Percentiles rank a stretch among this genome's conserved stretches.
Conservation (phyloP, 1,139 yeast species). For the Eremothecium gossypii region DNA sequence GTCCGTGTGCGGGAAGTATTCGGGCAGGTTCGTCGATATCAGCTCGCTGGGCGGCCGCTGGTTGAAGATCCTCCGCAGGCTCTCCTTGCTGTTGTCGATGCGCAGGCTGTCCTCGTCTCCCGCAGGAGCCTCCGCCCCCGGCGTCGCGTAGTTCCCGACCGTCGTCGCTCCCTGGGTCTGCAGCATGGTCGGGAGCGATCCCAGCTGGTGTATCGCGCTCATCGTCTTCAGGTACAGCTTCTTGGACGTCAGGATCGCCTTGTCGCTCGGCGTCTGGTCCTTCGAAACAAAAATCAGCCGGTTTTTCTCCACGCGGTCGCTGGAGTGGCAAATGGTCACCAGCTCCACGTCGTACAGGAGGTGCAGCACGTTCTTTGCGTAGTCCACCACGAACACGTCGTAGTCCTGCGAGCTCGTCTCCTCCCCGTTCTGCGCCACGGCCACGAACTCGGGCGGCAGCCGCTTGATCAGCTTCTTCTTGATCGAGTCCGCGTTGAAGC, state of each 20-base stretch:
- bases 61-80: conserved; percentile 56
- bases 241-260: conserved; percentile 60
- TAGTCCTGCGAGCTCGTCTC: conserved; percentile 37
- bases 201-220: conserved; percentile 15
- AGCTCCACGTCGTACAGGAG: conserved; percentile 68
- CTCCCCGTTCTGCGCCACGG: conserved; percentile 30
- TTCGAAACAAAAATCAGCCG: conserved; percentile 63
- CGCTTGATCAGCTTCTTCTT: conserved; percentile 61
- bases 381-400: conserved; percentile 41
- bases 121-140: neutral
- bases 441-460: conserved; percentile 33
- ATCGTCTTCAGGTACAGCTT: conserved; percentile 29
- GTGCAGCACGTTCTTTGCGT: conserved; percentile 38
- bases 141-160: neutral
- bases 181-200: conserved; percentile 5
- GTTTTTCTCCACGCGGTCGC: conserved; percentile 61
- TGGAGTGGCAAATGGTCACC: conserved; percentile 71
- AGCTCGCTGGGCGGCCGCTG: conserved; percentile 92
- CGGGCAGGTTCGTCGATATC: conserved; percentile 81
- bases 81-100: conserved; percentile 19
- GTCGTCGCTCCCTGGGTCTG: neutral
- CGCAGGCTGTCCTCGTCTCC: conserved; percentile 8
- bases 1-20: conserved; percentile 83
- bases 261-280: conserved; percentile 53
- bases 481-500: conserved; percentile 73